Evolutionary conservation across 2,329 filamentous ascomycete genomes (phyloP).

Genomic region (Trichophyton schoenleinii): DNA sequence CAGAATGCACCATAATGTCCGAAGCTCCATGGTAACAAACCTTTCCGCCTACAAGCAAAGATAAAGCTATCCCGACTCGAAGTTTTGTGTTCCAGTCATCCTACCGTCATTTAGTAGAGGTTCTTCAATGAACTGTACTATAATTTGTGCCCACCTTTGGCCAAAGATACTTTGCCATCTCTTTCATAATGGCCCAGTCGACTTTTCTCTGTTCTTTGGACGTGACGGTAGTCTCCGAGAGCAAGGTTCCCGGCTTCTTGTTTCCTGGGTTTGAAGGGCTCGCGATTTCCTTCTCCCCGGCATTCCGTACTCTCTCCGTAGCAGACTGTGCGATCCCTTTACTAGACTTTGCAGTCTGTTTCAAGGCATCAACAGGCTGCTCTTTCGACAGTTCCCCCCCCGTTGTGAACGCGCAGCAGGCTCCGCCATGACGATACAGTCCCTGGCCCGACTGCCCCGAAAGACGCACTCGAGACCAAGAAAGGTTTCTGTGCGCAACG

Average conservation of each 20-base stretch:
- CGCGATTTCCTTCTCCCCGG: slow-evolving; percentile 10
- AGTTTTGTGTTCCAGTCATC: slow-evolving; percentile 70
- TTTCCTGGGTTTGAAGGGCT: slow-evolving; percentile 17
- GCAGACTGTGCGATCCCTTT: not conserved
- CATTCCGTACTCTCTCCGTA: not conserved
- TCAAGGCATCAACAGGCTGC: slow-evolving; percentile 11
- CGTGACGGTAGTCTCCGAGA: slow-evolving; percentile 51
- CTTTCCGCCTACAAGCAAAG: slow-evolving; percentile 77
- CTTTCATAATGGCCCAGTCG: slow-evolving; percentile 96
- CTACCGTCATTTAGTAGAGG: slow-evolving; percentile 18
- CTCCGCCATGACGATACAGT: slow-evolving; percentile 14
- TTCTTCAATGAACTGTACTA: not conserved
- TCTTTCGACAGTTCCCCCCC: slow-evolving; percentile 15
- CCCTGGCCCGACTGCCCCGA: slow-evolving; percentile 18
- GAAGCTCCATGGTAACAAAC: slow-evolving; percentile 26
- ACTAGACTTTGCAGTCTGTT: not conserved
- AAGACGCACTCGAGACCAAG: slow-evolving; percentile 16
- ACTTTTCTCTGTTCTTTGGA: slow-evolving; percentile 86
- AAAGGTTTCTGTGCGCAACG: slow-evolving; percentile 18
- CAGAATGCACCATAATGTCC: slow-evolving; percentile 7
- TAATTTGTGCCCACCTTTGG: slow-evolving; percentile 48
- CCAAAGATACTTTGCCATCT: slow-evolving; percentile 95
- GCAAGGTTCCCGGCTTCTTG: slow-evolving; percentile 43
- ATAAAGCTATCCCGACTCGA: slow-evolving; percentile 73
- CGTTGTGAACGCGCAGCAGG: slow-evolving; percentile 23